Base-by-base conservation (phyloP, 495 filamentous ascomycete genomes). In the Aspergillus cristatus region DNA sequence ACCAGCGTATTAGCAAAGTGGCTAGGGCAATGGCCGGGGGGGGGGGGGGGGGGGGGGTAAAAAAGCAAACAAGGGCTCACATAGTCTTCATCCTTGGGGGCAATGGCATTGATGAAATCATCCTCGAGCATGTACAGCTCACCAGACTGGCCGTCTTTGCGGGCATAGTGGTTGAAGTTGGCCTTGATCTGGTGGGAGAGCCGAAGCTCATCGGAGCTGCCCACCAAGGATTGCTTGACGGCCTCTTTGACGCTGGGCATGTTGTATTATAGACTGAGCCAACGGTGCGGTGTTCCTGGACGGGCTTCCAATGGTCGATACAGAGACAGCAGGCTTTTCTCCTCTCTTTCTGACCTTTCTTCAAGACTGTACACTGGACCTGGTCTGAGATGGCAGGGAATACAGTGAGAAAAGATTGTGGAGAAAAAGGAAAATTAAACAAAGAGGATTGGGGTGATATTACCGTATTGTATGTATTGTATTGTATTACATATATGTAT, bases 21-120 rank as follows among this genome's bases (percentile, higher is more conserved):
- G n/a, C n/a, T n/a, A n/a, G n/a, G n/a, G n/a, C n/a, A 4, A 24
- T 24, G 20, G 8, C 20, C 4, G 4, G 8, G 20, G 4, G 20
- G 4, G 20, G 8, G 20, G 20, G 20, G 20, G 20, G n/a, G 18
- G 22, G 25, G 13, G 14, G 22, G 29, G 8, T 34, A 32, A 15
- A 37, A 37, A 24, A 10, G 18, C 18, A 16, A 37, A 18, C 24
- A 26, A 13, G 11, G 18, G 71, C 84, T 72, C 59, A 96, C 88
- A 63, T 91, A 97, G 70, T 96, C 86, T 55, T 94, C 87, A 18
- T 75, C 67, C 17, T 75, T 74, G 1, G 91, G 93, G 40, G 89
- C 90, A 63, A 98, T 79, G 7, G 90, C 91, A 44, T 86, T 70
- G 39, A 97, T 74, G 51, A 98, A 98, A 50, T 90, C 77, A 7